phyloP scores from a whole-genome alignment of 192 early-diverging fungal genomes.

The Coemansia reversa region DNA sequence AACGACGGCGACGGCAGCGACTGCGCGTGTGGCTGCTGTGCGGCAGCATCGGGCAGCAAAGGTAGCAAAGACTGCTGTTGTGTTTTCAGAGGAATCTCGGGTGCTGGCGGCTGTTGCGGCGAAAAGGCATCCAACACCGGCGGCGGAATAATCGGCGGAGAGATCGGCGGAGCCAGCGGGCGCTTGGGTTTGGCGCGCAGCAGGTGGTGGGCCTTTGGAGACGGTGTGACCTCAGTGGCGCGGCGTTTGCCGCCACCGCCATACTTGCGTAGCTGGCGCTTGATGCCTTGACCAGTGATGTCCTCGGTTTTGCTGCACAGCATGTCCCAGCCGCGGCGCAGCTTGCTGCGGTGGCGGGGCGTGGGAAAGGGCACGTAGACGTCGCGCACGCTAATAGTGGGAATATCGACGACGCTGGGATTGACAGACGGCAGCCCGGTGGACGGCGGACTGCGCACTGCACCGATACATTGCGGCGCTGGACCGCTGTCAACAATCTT shows the following conservation, averaged over 20 bases:
- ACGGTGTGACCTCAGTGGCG: slow-evolving; percentile 28
- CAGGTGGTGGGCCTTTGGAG: slow-evolving; percentile 11
- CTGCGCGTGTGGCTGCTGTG: background rate
- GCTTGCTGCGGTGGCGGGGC: slow-evolving; percentile 35
- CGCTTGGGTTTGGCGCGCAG: slow-evolving; percentile 6
- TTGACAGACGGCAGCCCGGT: slow-evolving; percentile 28
- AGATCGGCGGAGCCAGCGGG: slow-evolving; percentile 14
- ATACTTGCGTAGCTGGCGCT: slow-evolving; percentile 50
- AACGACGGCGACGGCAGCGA: slow-evolving; percentile 32
- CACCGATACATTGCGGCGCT: slow-evolving; percentile 16
- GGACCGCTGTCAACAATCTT: slow-evolving; percentile 28
- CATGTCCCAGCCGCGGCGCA: slow-evolving; percentile 52
- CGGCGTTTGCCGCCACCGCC: slow-evolving; percentile 49
- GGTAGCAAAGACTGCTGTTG: slow-evolving; percentile 2
- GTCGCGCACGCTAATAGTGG: slow-evolving; percentile 51
- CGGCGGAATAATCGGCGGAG: slow-evolving; percentile 23
- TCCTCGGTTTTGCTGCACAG: slow-evolving; percentile 54
- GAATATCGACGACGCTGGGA: slow-evolving; percentile 33
- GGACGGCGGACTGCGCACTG: slow-evolving; percentile 27
- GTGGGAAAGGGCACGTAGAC: slow-evolving; percentile 47
- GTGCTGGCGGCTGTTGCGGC: background rate
- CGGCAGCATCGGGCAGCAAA: background rate
- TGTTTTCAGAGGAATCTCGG: background rate
- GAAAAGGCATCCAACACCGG: slow-evolving; percentile 4
- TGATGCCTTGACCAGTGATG: slow-evolving; percentile 43